Evolutionary conservation across 768 basidiomycete genomes (phyloP).

Genomic region (Suillus tomentosus): DNA sequence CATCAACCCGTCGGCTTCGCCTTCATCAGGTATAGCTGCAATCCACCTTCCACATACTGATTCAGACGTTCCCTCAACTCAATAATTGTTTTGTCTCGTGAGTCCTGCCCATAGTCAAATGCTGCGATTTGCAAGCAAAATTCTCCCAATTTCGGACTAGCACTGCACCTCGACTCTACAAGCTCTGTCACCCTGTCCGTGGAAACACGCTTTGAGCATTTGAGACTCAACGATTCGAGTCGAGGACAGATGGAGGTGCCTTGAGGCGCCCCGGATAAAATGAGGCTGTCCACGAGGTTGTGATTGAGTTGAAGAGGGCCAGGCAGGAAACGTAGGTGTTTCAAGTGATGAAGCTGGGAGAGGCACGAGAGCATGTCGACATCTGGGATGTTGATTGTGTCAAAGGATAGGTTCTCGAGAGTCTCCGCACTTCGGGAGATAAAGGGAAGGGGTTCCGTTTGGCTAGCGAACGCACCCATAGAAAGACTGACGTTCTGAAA

Average conservation of each 20-base stretch:
- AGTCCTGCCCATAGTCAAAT: constrained; percentile 33
- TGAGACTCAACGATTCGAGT: constrained; percentile 26
- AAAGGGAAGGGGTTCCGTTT: constrained; percentile 31
- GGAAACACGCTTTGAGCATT: constrained; percentile 28
- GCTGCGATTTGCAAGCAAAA: constrained; percentile 29
- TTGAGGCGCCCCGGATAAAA: neutral
- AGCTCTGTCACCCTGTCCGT: constrained; percentile 25
- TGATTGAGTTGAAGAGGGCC: constrained; percentile 35
- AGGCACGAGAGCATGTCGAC: constrained; percentile 23
- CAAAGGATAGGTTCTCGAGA: constrained; percentile 28
- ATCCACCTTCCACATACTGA: constrained; percentile 24
- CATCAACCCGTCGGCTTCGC: constrained; percentile 15
- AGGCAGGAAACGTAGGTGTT: constrained; percentile 24
- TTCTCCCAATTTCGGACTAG: constrained; percentile 16
- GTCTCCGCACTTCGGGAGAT: constrained; percentile 28
- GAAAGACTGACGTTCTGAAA: constrained; percentile 32
- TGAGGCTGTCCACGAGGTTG: constrained; percentile 28
- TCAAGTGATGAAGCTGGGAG: constrained; percentile 20
- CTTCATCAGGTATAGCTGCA: constrained; percentile 28
- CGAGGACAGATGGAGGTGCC: constrained; percentile 21
- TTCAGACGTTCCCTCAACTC: constrained; percentile 18
- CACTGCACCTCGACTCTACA: constrained; percentile 26
- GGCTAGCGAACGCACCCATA: constrained; percentile 27
- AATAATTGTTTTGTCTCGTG: constrained; percentile 29
- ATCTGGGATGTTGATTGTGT: constrained; percentile 28